Evolutionary conservation across 129 eudicot species (phyloP), one percentile per base, ranked within the genome.

Genomic region (Pseudognaphalium luteoalbum): DNA sequence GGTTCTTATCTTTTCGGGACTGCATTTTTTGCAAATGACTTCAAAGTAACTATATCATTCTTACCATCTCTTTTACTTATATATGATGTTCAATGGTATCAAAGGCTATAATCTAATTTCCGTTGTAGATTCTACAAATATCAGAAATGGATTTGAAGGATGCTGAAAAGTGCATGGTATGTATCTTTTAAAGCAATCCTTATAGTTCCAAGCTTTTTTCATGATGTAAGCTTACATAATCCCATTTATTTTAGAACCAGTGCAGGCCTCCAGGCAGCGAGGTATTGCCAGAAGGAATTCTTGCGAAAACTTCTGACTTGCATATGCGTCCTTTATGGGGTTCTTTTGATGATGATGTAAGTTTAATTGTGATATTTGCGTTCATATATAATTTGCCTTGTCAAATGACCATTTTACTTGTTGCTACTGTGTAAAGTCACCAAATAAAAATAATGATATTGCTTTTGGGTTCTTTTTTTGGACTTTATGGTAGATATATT

Each of bases 281-380:
- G 60, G 77, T 85, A 71, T 84, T 87, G 81, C 98, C 98, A 0
- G 76, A 85, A 84, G 98, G 91, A 57, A 88, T 93, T 72, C 75
- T 93, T 76, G 81, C 83, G 15, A 70, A 78, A 86, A 82, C 92
- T 50, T 88, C 98, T 59, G 85, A 88, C 84, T 79, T 90, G 86
- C 86, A 84, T 71, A 87, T 93, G 96, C 84, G 82, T 41, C 93
- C 93, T 57, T 76, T 93, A 71, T 82, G 88, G 83, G 98, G 97
- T 39, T 71, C 83, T 33, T 70, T 86, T 67, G 66, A 64, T 41
- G 68, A 74, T 47, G 52, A 20, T 59, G 85, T 82, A 54, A 76
- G 85, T 70, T 21, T 20, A 14, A 30, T 16, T 25, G 12, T 20
- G 41, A 22, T 16, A 4, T 58, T 57, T 25, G 17, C 14, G 21